Evolutionary conservation across 352 stramenopile species (phyloP).

Genomic region (Thraustotheca clavata): DNA sequence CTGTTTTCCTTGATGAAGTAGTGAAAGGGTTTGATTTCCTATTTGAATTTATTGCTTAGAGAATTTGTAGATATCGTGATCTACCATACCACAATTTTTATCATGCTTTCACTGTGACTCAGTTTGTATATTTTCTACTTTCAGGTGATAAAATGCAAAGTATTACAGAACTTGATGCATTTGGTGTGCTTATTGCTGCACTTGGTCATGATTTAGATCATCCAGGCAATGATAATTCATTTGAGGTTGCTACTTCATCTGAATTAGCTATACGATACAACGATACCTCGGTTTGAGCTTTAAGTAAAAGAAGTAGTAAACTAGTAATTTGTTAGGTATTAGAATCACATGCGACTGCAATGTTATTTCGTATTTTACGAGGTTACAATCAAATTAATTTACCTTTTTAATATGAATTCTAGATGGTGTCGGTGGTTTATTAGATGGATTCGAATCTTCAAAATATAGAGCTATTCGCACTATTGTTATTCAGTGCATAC

Average conservation of each 20-base stretch:
- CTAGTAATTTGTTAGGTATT: constrained; percentile 44
- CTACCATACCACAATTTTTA: constrained; percentile 84
- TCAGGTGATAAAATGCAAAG: constrained; percentile 22
- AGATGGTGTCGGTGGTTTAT: constrained; percentile 49
- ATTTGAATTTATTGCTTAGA: constrained; percentile 18
- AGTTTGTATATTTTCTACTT: constrained; percentile 56
- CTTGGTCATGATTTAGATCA: constrained; percentile 84
- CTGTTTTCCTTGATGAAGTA: constrained; percentile 40
- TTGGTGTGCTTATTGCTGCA: constrained; percentile 71
- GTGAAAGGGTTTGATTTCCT: not conserved
- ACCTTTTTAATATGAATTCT: not conserved
- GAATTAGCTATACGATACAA: constrained; percentile 82
- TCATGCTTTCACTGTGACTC: constrained; percentile 72
- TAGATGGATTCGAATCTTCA: constrained; percentile 41
- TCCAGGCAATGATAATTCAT: constrained; percentile 84
- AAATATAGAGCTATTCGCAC: constrained; percentile 39
- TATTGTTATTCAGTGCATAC: constrained; percentile 64
- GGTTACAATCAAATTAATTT: not conserved
- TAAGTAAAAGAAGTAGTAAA: constrained; percentile 78
- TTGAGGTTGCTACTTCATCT: constrained; percentile 75
- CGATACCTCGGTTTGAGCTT: constrained; percentile 84
- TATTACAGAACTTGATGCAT: constrained; percentile 66
- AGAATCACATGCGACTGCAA: not conserved
- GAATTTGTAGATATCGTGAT: constrained; percentile 45
- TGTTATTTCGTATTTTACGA: not conserved